Evolutionary conservation across 176 grass and related monocot species (phyloP).

Genomic region (Paspalum vaginatum): DNA sequence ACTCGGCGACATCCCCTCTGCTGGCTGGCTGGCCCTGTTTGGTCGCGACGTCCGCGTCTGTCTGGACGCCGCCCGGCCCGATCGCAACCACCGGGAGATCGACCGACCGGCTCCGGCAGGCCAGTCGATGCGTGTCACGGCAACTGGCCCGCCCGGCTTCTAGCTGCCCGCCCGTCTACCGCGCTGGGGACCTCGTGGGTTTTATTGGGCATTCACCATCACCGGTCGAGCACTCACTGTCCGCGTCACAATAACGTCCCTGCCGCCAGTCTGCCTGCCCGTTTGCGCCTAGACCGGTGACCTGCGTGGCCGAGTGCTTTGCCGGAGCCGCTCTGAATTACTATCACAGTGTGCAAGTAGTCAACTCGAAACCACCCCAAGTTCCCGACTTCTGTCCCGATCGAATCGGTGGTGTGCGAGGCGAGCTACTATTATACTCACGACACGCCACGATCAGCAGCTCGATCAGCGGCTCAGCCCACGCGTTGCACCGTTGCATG

Average conservation of each 20-base stretch:
- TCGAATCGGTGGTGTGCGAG: not conserved
- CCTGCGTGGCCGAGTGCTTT: not conserved
- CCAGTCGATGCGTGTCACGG: not conserved
- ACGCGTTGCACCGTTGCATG: not conserved
- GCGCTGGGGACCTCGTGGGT: conserved; percentile 12
- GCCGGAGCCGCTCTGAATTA: not conserved
- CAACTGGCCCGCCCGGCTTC: not conserved
- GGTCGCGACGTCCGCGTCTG: conserved; percentile 34
- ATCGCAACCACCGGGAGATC: conserved; percentile 29
- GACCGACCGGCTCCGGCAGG: not conserved
- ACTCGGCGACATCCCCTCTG: no score
- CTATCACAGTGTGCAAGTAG: not conserved
- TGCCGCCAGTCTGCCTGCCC: not conserved
- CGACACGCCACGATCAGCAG: conserved; percentile 7
- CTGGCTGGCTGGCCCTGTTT: not conserved
- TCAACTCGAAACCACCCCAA: not conserved
- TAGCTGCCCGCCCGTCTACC: not conserved
- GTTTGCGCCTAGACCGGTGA: not conserved
- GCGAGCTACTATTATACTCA: not conserved
- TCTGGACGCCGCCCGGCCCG: not conserved
- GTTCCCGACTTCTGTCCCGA: not conserved
- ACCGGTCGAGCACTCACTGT: not conserved
- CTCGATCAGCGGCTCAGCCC: not conserved
- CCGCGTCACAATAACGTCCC: conserved; percentile 25
- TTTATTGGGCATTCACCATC: conserved; percentile 1